Base-by-base conservation (phyloP, 192 early-diverging fungal species). In the Backusella sp. region DNA sequence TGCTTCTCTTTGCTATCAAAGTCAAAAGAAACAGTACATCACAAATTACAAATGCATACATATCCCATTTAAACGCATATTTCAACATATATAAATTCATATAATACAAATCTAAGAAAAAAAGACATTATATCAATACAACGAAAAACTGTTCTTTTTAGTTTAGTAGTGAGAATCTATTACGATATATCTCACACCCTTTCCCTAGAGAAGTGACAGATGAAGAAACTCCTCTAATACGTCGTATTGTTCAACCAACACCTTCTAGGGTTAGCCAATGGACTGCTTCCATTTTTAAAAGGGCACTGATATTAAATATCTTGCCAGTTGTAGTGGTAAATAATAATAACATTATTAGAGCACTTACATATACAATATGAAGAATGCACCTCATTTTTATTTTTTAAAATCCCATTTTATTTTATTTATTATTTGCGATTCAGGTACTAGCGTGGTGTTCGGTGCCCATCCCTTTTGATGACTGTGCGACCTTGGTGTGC, bases 381-480 rank as follows among this genome's bases (percentile, higher is more conserved):
- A 80, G 80, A n/a, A 79, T 81, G 4, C 44, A 73, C 21, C 46
- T 49, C 46, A 49, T 49, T 49, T 49, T 49, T 49, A 44, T 0
- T 79, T 2, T 32, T 49, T 1, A 82, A 86, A 1, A 84, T 66
- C 46, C 15, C 42, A 44, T 44, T 44, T 17, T 44, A 17, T 82
- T 12, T 23, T 84, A n/a, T 66, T 85, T 30, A 83, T 83, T 0
- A 68, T 80, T 30, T 73, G 78, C 83, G 0, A 87, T 83, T 70
- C 36, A 84, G 34, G 89, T 88, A 23, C 59, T 91, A 32, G 53
- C 70, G 15, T 91, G 89, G 89, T 88, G 85, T 77, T 75, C 89
- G 3, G 84, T 90, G 68, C 89, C 89, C 49, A 80, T 90, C 39
- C 82, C 77, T 1, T 85, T 83, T 3, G 84, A 88, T 67, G 73